Evolutionary conservation across 768 basidiomycete genomes (phyloP).

Genomic region (Mycena olivaceomarginata): DNA sequence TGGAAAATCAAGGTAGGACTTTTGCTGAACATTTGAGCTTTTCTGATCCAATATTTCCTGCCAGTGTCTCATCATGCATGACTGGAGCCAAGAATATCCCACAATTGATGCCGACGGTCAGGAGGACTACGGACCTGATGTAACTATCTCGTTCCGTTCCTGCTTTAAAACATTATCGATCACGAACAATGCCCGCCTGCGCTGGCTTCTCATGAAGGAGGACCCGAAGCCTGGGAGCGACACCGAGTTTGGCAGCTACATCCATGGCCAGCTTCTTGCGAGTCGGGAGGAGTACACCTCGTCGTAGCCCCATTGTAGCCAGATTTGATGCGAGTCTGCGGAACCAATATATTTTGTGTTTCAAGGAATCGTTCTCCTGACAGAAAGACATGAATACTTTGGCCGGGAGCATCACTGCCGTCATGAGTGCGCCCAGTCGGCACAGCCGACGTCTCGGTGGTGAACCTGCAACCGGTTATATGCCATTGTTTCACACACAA

Average conservation of each 20-base stretch:
- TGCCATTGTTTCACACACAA: no score
- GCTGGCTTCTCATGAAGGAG: not conserved
- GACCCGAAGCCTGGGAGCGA: not conserved
- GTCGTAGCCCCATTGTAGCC: not conserved
- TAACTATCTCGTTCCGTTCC: not conserved
- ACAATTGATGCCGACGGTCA: constrained; percentile 5
- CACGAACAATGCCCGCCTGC: constrained; percentile 16
- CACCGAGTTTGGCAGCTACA: not conserved
- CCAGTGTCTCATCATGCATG: constrained; percentile 12
- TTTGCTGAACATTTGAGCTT: not conserved
- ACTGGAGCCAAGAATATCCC: constrained; percentile 8
- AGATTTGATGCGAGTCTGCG: not conserved
- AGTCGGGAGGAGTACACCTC: not conserved
- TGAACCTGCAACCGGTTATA: no score
- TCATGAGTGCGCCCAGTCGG: no score
- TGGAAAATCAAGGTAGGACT: constrained; percentile 6
- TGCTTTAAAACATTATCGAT: constrained; percentile 22
- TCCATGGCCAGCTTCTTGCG: constrained; percentile 8
- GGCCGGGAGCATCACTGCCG: no score
- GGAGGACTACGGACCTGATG: constrained; percentile 12
- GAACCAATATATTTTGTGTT: not conserved
- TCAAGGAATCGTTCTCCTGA: not conserved
- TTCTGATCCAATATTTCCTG: not conserved
- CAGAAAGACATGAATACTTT: no score
- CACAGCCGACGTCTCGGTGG: no score